Evolutionary conservation across 306 rosid species (phyloP).

Genomic region (Pyrus pyrifolia): DNA sequence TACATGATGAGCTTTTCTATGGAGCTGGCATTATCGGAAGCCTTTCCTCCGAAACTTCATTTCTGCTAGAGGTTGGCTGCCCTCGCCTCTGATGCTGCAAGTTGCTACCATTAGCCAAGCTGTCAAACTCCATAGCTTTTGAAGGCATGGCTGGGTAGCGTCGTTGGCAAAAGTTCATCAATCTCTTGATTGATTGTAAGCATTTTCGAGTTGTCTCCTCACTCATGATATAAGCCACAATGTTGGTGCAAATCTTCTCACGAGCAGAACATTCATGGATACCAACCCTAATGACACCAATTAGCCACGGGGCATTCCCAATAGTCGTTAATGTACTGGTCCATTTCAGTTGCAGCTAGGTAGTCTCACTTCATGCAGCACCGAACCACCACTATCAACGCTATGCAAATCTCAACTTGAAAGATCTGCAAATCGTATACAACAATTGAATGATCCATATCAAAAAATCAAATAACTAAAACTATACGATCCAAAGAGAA

Average conservation of each 20-base stretch:
- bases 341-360: slow-evolving; percentile 75
- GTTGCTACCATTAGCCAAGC: slow-evolving; percentile 98
- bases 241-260: slow-evolving; percentile 93
- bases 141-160: slow-evolving; percentile 93
- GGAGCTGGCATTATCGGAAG: slow-evolving; percentile 77
- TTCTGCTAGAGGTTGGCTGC: slow-evolving; percentile 24
- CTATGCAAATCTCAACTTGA: slow-evolving; percentile 79
- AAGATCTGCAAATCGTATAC: slow-evolving; percentile 47
- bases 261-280: slow-evolving; percentile 97
- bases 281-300: slow-evolving; percentile 99
- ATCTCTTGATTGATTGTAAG: slow-evolving; percentile 82
- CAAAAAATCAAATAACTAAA: neutral
- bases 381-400: slow-evolving; percentile 65
- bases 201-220: slow-evolving; percentile 95
- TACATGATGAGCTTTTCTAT: slow-evolving; percentile 30
- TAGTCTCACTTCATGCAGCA: slow-evolving; percentile 95
- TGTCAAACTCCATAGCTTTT: slow-evolving; percentile 92
- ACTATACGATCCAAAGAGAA: neutral
- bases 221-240: slow-evolving; percentile 96
- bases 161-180: slow-evolving; percentile 93
- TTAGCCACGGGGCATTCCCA: slow-evolving; percentile 99
- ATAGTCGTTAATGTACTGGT: slow-evolving; percentile 92
- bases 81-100: slow-evolving; percentile 68
- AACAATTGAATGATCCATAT: neutral
- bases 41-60: slow-evolving; percentile 52